A percentile compares a stretch with the other conserved stretches of the same genome.
These are phyloP conservation scores for Podila clonocystis DNA, from an alignment of 192 early-diverging fungal species.

Conservation along the genomic window DNA sequence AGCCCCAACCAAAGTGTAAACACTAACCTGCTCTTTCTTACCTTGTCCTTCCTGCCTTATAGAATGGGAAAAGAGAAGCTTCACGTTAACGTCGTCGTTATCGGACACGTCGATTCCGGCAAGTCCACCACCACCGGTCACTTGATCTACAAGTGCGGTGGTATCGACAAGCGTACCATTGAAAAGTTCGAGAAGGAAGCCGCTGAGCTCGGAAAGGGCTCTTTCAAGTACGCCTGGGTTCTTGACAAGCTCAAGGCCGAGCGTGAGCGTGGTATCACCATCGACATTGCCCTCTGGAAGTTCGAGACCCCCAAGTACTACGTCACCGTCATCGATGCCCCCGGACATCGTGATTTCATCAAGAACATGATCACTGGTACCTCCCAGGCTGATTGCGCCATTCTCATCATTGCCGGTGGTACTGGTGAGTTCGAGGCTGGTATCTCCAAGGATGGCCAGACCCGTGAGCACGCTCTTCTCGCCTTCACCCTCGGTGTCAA, in stretches of 20 bases:
- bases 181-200: constrained; percentile 99
- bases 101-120: constrained; percentile 99
- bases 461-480: constrained; percentile 99
- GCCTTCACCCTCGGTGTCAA: constrained; percentile 98
- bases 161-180: constrained; percentile 99
- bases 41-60: neutral
- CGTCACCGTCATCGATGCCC: constrained; percentile 99
- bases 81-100: constrained; percentile 93
- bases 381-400: constrained; percentile 97
- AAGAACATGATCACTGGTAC: constrained; percentile 99
- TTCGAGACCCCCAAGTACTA: constrained; percentile 97
- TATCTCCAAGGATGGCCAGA: constrained; percentile 99
- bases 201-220: constrained; percentile 98
- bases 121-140: constrained; percentile 99
- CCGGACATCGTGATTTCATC: constrained; percentile 99
- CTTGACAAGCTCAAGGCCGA: constrained; percentile 99
- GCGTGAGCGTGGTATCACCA: constrained; percentile 99
- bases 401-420: constrained; percentile 95
- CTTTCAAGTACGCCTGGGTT: constrained; percentile 99
- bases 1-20: neutral
- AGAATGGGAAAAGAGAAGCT: constrained; percentile 77
- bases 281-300: constrained; percentile 98
- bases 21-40: neutral
- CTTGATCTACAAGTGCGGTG: constrained; percentile 99
- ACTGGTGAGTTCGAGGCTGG: constrained; percentile 92